Evolutionary conservation across 2,329 filamentous ascomycete species (phyloP).

Genomic region (Lizonia empirigonia): DNA sequence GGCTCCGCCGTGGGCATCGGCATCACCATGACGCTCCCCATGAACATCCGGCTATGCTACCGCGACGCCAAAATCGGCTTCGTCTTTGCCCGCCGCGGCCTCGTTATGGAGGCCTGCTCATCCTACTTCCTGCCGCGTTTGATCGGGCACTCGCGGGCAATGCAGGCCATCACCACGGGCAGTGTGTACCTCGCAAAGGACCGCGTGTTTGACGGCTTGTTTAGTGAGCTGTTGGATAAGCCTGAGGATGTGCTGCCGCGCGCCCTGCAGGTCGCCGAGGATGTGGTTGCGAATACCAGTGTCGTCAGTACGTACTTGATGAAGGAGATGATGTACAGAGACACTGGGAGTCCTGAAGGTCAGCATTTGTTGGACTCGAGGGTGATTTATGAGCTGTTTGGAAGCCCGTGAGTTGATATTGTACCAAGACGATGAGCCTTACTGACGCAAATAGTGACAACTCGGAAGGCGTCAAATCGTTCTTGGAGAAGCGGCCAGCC

Average conservation of each 20-base stretch:
- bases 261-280: conserved; percentile 69
- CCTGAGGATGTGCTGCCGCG: conserved; percentile 66
- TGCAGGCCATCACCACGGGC: conserved; percentile 72
- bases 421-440: background rate
- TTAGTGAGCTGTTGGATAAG: conserved; percentile 66
- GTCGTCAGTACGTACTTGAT: conserved; percentile 68
- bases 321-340: conserved; percentile 72
- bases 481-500: conserved; percentile 70
- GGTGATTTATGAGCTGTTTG: conserved; percentile 66
- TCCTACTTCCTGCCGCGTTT: conserved; percentile 75
- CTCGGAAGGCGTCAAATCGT: conserved; percentile 70
- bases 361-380: conserved; percentile 72
- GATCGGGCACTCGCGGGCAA: conserved; percentile 67
- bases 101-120: conserved; percentile 74
- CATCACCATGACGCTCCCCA: conserved; percentile 64
- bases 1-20: conserved; percentile 64
- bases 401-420: conserved; percentile 47
- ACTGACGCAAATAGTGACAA: conserved; percentile 58
- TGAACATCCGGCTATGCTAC: conserved; percentile 61
- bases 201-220: conserved; percentile 63
- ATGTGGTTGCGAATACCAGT: conserved; percentile 71
- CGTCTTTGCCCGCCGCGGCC: conserved; percentile 72
- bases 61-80: conserved; percentile 71
- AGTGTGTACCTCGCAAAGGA: conserved; percentile 60
- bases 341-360: conserved; percentile 65